phyloP scores from a whole-genome alignment of 2,329 filamentous ascomycete genomes.

The Malbranchea zuffiana region DNA sequence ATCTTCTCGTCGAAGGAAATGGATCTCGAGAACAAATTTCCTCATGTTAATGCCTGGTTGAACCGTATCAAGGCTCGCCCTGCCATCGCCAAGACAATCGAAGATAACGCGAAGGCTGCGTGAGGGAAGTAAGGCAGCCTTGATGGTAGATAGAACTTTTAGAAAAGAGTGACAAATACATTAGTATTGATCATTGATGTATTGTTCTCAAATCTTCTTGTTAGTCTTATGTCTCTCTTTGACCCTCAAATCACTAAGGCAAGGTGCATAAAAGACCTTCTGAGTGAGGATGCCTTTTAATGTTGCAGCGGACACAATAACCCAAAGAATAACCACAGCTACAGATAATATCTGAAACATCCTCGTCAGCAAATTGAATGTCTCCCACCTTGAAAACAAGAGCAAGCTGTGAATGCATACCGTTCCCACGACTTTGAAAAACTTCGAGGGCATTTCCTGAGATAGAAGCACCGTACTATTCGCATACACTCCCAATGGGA shows the following conservation, averaged over 20 bases:
- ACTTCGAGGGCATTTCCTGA: conserved; percentile 42
- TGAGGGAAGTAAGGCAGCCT: too few species aligned
- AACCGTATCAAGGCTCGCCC: conserved; percentile 12
- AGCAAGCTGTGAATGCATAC: conserved; percentile 18
- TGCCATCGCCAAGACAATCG: conserved; percentile 8
- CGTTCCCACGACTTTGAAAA: conserved; percentile 48
- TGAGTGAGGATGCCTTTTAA: conserved; percentile 39
- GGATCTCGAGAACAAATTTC: conserved; percentile 12
- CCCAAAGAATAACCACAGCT: conserved; percentile 45
- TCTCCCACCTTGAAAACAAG: not conserved
- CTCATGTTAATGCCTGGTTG: conserved; percentile 15
- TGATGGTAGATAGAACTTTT: too few species aligned
- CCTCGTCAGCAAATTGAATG: conserved; percentile 1
- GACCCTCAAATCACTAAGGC: conserved; percentile 25
- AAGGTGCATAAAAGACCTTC: conserved; percentile 45
- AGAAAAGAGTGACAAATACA: too few species aligned
- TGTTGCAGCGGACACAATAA: conserved; percentile 43
- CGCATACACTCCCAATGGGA: conserved; percentile 49
- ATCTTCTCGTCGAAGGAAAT: not conserved
- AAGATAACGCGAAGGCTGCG: too few species aligned
- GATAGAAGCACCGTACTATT: conserved; percentile 35
- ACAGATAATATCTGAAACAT: conserved; percentile 37
- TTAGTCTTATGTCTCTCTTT: too few species aligned
- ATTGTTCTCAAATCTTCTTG: too few species aligned
- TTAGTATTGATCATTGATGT: too few species aligned